Base-by-base conservation (phyloP, 345 rosid species). In the Dipteronia dyeriana region DNA sequence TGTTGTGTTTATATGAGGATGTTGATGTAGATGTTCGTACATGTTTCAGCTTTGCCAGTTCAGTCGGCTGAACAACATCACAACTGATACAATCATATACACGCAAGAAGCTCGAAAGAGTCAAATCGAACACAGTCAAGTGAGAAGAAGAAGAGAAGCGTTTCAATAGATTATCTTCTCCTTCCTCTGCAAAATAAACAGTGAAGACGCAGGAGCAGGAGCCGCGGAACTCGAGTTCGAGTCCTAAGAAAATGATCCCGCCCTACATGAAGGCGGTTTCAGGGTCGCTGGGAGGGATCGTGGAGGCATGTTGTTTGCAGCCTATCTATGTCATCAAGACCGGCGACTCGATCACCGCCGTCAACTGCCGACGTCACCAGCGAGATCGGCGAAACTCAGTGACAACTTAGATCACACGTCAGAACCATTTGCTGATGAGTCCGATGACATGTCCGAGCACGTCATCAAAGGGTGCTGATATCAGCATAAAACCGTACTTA, bases 261-360 rank as follows among this genome's bases (percentile, higher is more conserved):
- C 89, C 94, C 31, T 89, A 93, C 86, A 86, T 93, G 94, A 95
- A 95, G 79, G 98, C 97, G 22, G 59, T 93, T n/a, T 91, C 97
- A 7, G 99, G 98, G 0, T 95, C 98, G 0, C 78, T 95, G 7
- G 96, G 99, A 8, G 99, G 99, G 78, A 82, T 86, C n/a, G 70
- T 95, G 79, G 99, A 95, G 85, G 99, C 98, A 2, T 83, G 88
- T 56, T 95, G 97, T 78, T 87, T 95, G 49, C 98, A 95, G 77
- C 99, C 99, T 2, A 93, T 95, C 61, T 98, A 95, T 79, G 99
- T 95, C 14, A 91, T 95, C 81, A 95, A 95, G 79, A 95, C 99
- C n/a, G n/a, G n/a, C n/a, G n/a, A n/a, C n/a, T n/a, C n/a, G n/a
- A n/a, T n/a, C n/a, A n/a, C n/a, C n/a, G n/a, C n/a, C n/a, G n/a